These are phyloP conservation scores for Penicillium digitatum DNA, from an alignment of 2,329 filamentous ascomycete species.

Conservation along the genomic window DNA sequence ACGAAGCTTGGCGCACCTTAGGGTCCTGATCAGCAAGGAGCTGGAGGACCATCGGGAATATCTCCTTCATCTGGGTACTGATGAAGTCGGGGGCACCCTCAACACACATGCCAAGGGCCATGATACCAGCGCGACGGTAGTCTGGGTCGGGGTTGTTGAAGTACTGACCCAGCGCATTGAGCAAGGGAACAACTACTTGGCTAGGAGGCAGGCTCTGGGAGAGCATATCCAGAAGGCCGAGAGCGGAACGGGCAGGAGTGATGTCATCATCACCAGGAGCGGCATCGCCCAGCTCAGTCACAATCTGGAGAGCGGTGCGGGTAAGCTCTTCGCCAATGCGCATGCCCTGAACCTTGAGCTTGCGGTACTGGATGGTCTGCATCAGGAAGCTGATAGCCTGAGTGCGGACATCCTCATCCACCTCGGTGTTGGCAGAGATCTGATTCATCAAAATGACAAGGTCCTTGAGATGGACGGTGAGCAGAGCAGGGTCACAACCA, in stretches of 20 bases:
- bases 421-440: constrained; percentile 68
- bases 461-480: constrained; percentile 82
- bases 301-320: constrained; percentile 79
- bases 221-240: constrained; percentile 84
- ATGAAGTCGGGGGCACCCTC: constrained; percentile 98
- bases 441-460: constrained; percentile 92
- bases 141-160: constrained; percentile 70
- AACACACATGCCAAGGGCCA: constrained; percentile 88
- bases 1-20: constrained; percentile 78
- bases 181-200: constrained; percentile 87
- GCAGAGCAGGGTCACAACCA: constrained; percentile 78
- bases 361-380: constrained; percentile 85
- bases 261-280: constrained; percentile 73
- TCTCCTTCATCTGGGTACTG: constrained; percentile 79
- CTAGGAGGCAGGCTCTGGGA: constrained; percentile 84
- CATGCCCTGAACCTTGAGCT: constrained; percentile 91
- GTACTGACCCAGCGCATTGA: constrained; percentile 80
- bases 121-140: constrained; percentile 82
- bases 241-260: constrained; percentile 77
- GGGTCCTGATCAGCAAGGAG: constrained; percentile 79
- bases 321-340: constrained; percentile 84
- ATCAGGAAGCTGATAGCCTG: constrained; percentile 93
- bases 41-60: constrained; percentile 79
- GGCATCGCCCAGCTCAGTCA: constrained; percentile 74
- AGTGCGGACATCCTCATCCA: constrained; percentile 79